phyloP scores from a whole-genome alignment of 75 land plant species.

The Pinus tabuliformis region DNA sequence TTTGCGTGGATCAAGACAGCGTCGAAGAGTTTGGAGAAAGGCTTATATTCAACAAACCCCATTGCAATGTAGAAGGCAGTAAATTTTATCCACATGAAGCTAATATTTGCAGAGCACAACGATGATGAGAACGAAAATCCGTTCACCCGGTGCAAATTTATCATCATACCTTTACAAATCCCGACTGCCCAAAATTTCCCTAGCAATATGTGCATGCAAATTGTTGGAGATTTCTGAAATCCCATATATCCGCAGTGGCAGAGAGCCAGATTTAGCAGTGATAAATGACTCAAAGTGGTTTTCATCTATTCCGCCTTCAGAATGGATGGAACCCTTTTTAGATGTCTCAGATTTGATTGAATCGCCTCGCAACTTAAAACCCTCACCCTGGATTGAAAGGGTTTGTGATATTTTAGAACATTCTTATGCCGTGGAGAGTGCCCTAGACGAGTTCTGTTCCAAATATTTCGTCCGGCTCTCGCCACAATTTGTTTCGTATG shows the following conservation, averaged over 20 bases:
- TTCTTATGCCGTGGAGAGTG: constrained; percentile 10
- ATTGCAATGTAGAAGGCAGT: no score
- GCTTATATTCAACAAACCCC: no score
- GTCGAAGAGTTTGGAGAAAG: no score
- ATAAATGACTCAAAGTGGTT: background rate
- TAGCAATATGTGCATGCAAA: background rate
- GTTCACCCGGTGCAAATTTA: background rate
- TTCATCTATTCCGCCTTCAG: constrained; percentile 13
- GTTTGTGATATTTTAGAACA: constrained; percentile 25
- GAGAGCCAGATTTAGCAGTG: background rate
- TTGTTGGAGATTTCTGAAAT: background rate
- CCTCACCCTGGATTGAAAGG: constrained; percentile 49
- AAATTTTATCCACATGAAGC: no score
- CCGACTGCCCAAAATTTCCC: background rate
- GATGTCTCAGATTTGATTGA: constrained; percentile 33
- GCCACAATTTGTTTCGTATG: constrained; percentile 38
- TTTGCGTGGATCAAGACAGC: no score
- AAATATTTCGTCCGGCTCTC: constrained; percentile 39
- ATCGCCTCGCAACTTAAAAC: constrained; percentile 9
- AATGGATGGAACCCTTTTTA: constrained; percentile 36
- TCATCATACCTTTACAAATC: background rate
- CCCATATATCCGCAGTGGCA: background rate
- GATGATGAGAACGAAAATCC: background rate
- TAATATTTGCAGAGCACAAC: background rate
- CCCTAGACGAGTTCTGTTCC: constrained; percentile 32